Evolutionary conservation across 1,284 basidiomycete species (phyloP).

Genomic region (Testicularia cyperi): DNA sequence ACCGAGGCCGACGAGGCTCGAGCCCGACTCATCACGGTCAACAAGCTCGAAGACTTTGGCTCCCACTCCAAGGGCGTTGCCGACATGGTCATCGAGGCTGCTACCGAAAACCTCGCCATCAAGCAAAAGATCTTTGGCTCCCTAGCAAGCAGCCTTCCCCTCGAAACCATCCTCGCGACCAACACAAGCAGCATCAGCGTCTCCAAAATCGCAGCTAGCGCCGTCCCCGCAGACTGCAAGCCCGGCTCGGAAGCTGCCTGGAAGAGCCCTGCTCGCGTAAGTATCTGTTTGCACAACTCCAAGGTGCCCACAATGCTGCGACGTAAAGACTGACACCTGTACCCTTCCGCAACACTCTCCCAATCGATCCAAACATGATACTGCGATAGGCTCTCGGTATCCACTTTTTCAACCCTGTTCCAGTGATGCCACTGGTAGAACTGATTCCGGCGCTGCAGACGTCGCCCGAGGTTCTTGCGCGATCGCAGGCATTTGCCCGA

Average conservation of each 20-base stretch:
- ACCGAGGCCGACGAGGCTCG: conserved; percentile 74
- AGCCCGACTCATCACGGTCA: conserved; percentile 28
- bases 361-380: too few species aligned
- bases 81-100: conserved; percentile 91
- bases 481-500: conserved; percentile 78
- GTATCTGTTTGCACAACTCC: conserved; percentile 1
- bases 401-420: conserved; percentile 86
- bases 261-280: conserved; percentile 37
- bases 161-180: conserved; percentile 79
- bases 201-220: conserved; percentile 79
- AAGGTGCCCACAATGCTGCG: too few species aligned
- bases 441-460: conserved; percentile 92
- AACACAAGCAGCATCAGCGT: conserved; percentile 95
- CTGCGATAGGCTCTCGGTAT: conserved; percentile 65
- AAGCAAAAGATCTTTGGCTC: conserved; percentile 78
- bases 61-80: conserved; percentile 68
- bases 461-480: conserved; percentile 71
- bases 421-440: conserved; percentile 80
- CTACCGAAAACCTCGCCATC: conserved; percentile 78
- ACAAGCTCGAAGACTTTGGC: conserved; percentile 33
- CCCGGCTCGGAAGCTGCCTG: conserved; percentile 34
- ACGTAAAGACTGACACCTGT: neutral
- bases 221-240: conserved; percentile 39
- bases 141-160: conserved; percentile 71
- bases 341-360: too few species aligned